Evolutionary conservation across 2,329 filamentous ascomycete species (phyloP).

Genomic region (Xylaria sp.): DNA sequence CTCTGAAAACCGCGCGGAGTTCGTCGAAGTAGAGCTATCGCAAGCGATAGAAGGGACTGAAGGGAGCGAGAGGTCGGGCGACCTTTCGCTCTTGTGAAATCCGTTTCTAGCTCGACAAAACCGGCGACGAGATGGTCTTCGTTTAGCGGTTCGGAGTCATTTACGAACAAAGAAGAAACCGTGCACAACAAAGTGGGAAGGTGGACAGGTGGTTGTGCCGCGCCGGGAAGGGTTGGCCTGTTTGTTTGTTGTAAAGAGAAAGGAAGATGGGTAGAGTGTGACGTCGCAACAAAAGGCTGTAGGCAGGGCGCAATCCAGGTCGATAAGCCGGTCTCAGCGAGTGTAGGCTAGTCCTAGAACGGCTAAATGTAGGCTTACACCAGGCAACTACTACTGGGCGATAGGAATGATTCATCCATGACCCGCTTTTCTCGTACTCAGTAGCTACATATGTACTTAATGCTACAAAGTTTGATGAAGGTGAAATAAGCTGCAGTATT

Average conservation of each 20-base stretch:
- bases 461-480: too few relatives aligned
- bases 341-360: background rate
- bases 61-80: slow-evolving; percentile 25
- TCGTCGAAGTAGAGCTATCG: slow-evolving; percentile 20
- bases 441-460: too few relatives aligned
- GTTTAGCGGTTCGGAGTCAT: slow-evolving; percentile 21
- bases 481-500: background rate
- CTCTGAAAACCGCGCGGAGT: slow-evolving; percentile 5
- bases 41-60: slow-evolving; percentile 3
- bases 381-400: too few relatives aligned
- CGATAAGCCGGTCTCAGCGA: background rate
- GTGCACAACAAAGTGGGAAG: slow-evolving; percentile 6
- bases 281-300: slow-evolving; percentile 32
- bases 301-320: slow-evolving; percentile 17
- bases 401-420: background rate
- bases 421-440: background rate
- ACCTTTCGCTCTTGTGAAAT: slow-evolving; percentile 29
- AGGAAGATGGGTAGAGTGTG: slow-evolving; percentile 20
- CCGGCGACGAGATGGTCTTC: slow-evolving; percentile 9
- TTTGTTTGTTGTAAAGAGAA: slow-evolving; percentile 27
- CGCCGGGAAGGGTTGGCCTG: slow-evolving; percentile 6
- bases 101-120: slow-evolving; percentile 24
- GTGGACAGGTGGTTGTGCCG: slow-evolving; percentile 11
- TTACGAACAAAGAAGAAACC: slow-evolving; percentile 16
- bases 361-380: background rate